A percentile compares a stretch with the other conserved stretches of the same genome.
phyloP scores from a whole-genome alignment of 73 alveolate genomes.

The Stentor roeselii region DNA sequence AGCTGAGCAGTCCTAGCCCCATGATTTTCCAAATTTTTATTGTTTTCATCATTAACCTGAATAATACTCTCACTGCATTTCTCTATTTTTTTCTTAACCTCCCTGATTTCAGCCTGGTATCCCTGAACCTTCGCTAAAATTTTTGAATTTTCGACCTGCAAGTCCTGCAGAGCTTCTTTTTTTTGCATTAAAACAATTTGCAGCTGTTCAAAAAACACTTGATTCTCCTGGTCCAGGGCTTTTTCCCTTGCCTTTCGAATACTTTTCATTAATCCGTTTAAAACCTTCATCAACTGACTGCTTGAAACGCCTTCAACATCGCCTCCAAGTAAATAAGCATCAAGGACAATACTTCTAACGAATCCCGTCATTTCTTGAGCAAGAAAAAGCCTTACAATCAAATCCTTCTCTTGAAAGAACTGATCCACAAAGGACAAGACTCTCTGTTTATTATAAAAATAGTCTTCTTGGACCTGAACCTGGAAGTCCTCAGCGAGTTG shows the following conservation, averaged over 20 bases:
- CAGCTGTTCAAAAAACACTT: neutral
- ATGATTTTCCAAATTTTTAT: neutral
- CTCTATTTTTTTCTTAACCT: neutral
- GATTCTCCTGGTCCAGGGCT: neutral
- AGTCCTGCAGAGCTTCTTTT: neutral
- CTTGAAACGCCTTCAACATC: conserved; percentile 3
- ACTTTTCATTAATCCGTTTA: neutral
- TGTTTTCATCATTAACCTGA: neutral
- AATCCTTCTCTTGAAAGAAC: neutral
- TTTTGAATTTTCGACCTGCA: neutral
- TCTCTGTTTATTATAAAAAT: conserved; percentile 17
- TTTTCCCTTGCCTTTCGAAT: neutral
- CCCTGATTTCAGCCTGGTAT: neutral
- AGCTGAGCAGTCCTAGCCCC: neutral
- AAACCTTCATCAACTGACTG: neutral
- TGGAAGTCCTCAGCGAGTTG: neutral
- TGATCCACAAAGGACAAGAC: neutral
- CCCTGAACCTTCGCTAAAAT: neutral
- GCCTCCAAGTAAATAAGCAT: conserved; percentile 19
- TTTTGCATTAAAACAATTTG: neutral
- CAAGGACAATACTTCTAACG: neutral
- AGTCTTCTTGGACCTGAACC: conserved; percentile 13
- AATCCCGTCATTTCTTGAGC: neutral
- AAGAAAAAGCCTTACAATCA: neutral
- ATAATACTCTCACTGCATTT: neutral